Evolutionary conservation across 257 asterid genomes (phyloP), one percentile per base, ranked within the genome.

Genomic region (Lithospermum erythrorhizon): DNA sequence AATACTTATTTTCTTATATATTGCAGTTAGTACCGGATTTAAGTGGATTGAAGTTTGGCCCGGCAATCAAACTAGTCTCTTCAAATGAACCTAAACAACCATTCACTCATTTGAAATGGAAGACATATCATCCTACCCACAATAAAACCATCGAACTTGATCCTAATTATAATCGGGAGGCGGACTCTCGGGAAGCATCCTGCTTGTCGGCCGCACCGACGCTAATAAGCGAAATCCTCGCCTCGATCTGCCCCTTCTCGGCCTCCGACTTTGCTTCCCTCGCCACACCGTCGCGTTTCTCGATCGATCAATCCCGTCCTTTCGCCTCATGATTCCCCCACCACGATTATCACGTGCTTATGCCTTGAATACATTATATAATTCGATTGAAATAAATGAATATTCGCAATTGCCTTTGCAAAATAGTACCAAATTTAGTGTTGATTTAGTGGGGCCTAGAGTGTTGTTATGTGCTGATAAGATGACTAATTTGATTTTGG

Each of bases 171-270:
- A 1, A 14, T 41, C 15, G 49, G 49, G 15, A 41, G n/a, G 18
- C 4, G 49, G 95, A 57, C 80, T 91, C 21, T 87, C 95, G 53
- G 95, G 86, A 64, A 80, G 95, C 53, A 75, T 91, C 53, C 27
- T 86, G 84, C 98, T n/a, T n/a, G 65, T 73, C 95, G 32, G 95
- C 97, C 7, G 86, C 95, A 1, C 75, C 95, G 16, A 79, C 61
- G 76, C 78, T 70, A 86, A 89, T 0, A 89, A 93, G 83, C 6
- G 98, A n/a, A n/a, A n/a, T 93, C 68, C 87, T 93, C 95, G 84
- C 60, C 81, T 93, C 20, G 97, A 93, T 62, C 84, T 94, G 86
- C 59, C 81, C 87, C 17, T 84, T 68, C 60, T 93, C 67, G 98
- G 97, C 25, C 7, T 71, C 65, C 90, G n/a, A 82, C 78, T 79